These are phyloP conservation scores for Cucumis variabilis DNA, from an alignment of 331 rosid genomes.

Conservation along the genomic window DNA sequence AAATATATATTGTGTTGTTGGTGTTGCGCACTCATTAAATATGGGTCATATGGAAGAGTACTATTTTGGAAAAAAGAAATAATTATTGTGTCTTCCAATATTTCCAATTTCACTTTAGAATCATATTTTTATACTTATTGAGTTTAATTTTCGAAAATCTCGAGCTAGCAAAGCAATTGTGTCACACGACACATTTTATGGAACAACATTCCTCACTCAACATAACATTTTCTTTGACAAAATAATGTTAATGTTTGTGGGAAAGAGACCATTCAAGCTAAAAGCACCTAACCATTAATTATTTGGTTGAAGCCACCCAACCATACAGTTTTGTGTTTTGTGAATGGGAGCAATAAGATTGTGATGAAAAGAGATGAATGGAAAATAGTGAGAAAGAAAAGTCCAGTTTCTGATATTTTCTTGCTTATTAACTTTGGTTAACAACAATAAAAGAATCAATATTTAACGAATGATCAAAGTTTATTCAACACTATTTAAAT, in stretches of 20 bases:
- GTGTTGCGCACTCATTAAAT: background rate
- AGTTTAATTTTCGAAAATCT: too few relatives aligned
- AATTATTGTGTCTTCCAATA: background rate
- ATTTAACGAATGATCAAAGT: too few relatives aligned
- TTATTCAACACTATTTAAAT: too few relatives aligned
- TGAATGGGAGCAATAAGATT: slow-evolving; percentile 22
- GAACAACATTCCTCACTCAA: background rate
- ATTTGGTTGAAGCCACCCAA: slow-evolving; percentile 18
- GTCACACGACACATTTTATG: background rate
- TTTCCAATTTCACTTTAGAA: background rate
- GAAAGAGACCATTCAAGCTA: background rate
- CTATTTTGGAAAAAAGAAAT: too few relatives aligned
- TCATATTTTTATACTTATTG: too few relatives aligned
- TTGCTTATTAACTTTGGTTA: background rate
- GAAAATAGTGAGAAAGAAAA: background rate
- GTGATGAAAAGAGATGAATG: background rate
- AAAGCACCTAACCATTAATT: slow-evolving; percentile 15
- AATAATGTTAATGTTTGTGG: background rate
- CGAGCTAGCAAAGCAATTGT: background rate
- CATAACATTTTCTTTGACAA: background rate
- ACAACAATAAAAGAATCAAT: too few relatives aligned
- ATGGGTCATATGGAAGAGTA: background rate
- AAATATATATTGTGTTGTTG: background rate
- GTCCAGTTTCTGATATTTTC: background rate
- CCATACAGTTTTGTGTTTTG: slow-evolving; percentile 27